A percentile compares a stretch with the other conserved stretches of the same genome.
Evolutionary conservation across 164 flowering plant genomes (phyloP).

Genomic region (Macadamia tetraphylla): DNA sequence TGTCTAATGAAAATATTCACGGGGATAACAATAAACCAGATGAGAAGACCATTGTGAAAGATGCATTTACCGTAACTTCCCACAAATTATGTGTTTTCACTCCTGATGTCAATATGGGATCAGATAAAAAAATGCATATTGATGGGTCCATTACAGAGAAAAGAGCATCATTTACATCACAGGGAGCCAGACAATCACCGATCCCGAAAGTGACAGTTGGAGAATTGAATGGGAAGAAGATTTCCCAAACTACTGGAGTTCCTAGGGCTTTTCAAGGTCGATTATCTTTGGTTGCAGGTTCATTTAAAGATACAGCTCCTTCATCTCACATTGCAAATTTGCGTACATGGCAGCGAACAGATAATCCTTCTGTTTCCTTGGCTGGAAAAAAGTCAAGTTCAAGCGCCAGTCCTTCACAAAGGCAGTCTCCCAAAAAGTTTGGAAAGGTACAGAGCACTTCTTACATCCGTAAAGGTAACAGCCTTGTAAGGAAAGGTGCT

Average conservation of each 20-base stretch:
- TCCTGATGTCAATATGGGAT: conserved; percentile 5
- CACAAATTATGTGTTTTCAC: conserved; percentile 6
- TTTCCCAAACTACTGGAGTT: conserved; percentile 21
- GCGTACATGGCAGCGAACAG: conserved; percentile 71
- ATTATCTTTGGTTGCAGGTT: conserved; percentile 17
- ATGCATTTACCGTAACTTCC: conserved; percentile 8
- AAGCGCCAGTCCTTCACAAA: conserved; percentile 21
- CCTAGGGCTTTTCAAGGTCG: conserved; percentile 29
- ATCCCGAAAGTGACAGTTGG: conserved; percentile 16
- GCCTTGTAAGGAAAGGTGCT: conserved; percentile 66
- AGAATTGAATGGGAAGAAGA: conserved; percentile 22
- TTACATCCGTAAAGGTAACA: conserved; percentile 87
- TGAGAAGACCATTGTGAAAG: conserved; percentile 16
- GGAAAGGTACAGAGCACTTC: conserved; percentile 35
- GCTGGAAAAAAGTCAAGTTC: conserved; percentile 24
- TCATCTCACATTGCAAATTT: conserved; percentile 34
- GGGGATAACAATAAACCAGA: conserved; percentile 11
- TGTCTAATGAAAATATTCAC: conserved; percentile 12
- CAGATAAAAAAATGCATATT: conserved; percentile 12
- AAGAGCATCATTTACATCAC: conserved; percentile 10
- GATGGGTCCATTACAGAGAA: conserved; percentile 12
- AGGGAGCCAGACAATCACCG: conserved; percentile 14
- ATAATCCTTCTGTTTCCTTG: conserved; percentile 19
- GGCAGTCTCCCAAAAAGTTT: conserved; percentile 16
- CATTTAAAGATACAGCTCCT: conserved; percentile 28